These are phyloP conservation scores for Ceriops zippeliana DNA, from an alignment of 345 rosid species.

Conservation along the genomic window DNA sequence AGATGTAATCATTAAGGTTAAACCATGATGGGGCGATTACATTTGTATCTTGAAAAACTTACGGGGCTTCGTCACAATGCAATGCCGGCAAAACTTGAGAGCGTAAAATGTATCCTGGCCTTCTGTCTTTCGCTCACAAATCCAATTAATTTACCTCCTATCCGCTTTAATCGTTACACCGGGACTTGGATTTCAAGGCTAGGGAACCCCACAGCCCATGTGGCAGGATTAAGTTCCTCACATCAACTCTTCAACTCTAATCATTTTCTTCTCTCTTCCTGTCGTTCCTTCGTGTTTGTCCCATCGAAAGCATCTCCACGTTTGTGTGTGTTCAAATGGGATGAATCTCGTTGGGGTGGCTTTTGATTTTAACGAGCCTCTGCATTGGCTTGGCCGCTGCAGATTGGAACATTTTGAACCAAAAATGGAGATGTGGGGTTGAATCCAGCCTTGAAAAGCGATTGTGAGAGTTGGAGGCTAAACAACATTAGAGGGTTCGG, in stretches of 20 bases:
- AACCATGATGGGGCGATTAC: too few relatives aligned
- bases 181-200: constrained; percentile 1
- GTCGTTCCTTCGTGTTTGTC: too few relatives aligned
- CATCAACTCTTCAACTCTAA: not conserved
- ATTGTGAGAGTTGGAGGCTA: constrained; percentile 75
- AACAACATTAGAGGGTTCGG: constrained; percentile 60
- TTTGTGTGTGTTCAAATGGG: too few relatives aligned
- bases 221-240: not conserved
- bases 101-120: not conserved
- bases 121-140: constrained; percentile 7
- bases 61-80: too few relatives aligned
- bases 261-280: not conserved
- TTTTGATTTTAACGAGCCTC: constrained; percentile 35
- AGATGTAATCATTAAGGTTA: too few relatives aligned
- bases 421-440: constrained; percentile 17
- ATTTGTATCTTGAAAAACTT: too few relatives aligned
- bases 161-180: not conserved
- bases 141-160: not conserved
- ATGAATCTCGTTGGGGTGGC: constrained; percentile 8
- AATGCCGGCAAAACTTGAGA: too few relatives aligned
- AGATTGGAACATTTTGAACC: constrained; percentile 68
- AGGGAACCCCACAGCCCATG: constrained; percentile 21
- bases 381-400: constrained; percentile 27
- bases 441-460: constrained; percentile 35
- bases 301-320: too few relatives aligned